Conservation (phyloP, 2,329 filamentous ascomycete species). For the Nemania sp. region DNA sequence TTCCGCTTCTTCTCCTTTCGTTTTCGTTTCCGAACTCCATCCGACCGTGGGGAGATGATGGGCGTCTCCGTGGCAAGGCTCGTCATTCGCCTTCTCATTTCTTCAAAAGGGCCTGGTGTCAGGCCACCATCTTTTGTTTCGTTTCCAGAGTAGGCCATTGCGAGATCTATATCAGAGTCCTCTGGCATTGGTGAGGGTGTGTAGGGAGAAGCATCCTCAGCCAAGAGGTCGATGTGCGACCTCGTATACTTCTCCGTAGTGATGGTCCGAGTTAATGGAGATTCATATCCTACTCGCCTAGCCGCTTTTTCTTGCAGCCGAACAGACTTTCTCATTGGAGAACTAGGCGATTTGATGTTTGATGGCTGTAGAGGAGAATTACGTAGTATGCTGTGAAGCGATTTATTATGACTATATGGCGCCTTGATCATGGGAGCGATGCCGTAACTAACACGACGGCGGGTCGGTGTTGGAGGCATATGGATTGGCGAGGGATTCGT, state of each 20-base stretch:
- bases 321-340: constrained; percentile 57
- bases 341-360: constrained; percentile 53
- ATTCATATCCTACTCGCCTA: constrained; percentile 64
- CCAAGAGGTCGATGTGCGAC: constrained; percentile 65
- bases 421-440: constrained; percentile 39
- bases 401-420: constrained; percentile 62
- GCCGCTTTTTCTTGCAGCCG: constrained; percentile 58
- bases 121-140: constrained; percentile 63
- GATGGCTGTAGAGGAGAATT: constrained; percentile 65
- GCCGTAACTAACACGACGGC: constrained; percentile 43
- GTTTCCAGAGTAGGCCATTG: constrained; percentile 55
- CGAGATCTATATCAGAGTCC: constrained; percentile 52
- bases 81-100: constrained; percentile 62
- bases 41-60: constrained; percentile 44
- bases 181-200: constrained; percentile 44
- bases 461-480: constrained; percentile 43
- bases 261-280: constrained; percentile 65
- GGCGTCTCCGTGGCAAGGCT: constrained; percentile 49
- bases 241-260: constrained; percentile 63
- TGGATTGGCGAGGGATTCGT: constrained; percentile 30
- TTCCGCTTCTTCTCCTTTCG: constrained; percentile 62
- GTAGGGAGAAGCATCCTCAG: constrained; percentile 58
- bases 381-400: constrained; percentile 65
- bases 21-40: constrained; percentile 57
- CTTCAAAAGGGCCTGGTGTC: constrained; percentile 66